Base-by-base conservation (phyloP, 495 filamentous ascomycete genomes). In the Baudoinia panamericana region DNA sequence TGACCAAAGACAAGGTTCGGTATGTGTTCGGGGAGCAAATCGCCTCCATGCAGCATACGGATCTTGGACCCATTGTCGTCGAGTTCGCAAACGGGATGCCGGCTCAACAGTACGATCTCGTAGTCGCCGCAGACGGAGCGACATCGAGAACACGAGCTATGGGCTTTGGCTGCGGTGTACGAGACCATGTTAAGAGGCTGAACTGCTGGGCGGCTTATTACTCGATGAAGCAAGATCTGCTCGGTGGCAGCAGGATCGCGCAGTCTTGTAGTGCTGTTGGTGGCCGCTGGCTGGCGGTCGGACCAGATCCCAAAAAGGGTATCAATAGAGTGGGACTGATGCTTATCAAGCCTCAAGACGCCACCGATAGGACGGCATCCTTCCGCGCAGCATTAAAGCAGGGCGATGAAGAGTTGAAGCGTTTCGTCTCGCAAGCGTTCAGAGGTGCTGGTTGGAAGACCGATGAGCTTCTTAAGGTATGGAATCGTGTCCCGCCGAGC, bases 81-180 rank as follows among this genome's bases (percentile, higher is more conserved):
- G 18, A 6, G 30, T 32, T 32, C 13, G 15, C 6, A 6, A 32
- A 32, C 18, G 30, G 30, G 8, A 32, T 7, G 15, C 6, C 5
- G 7, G 13, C 6, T 16, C 11, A 15, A 15, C n/a, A n/a, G n/a
- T 71, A 54, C 46, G 68, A 70, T 46, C 56, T 72, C 16, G 59
- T 72, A 22, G 57, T 71, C 25, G 67, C 60, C 31, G 65, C 62
- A 29, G 68, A 72, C 45, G 68, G 67, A 11, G 56, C 60, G 4
- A 66, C 57, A 3, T 71, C 68, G 23, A 53, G 66, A 20, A 69
- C 66, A 34, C 59, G 67, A 17, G 62, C 64, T 7, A 54, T 68
- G 29, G 66, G 63, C 4, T 49, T 70, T 22, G 57, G 53, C 20
- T 60, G 59, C 41, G 56, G 50, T 27, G 56, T 63, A 5, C 54